Evolutionary conservation across 1,284 basidiomycete genomes (phyloP).

Genomic region (Leccinum pallidistipes): DNA sequence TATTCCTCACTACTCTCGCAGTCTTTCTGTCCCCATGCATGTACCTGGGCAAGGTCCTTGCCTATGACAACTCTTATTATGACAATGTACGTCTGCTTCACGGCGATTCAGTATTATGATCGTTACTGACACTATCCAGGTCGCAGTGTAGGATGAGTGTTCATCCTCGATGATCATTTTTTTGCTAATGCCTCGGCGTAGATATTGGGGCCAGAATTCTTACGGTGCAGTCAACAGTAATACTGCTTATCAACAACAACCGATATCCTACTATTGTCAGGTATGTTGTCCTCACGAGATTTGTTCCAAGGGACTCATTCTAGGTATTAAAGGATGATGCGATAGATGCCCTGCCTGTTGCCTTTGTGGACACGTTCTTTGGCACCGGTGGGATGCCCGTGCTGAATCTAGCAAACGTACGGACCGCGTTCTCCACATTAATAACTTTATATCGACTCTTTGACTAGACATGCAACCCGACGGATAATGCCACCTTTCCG

Average conservation of each 20-base stretch:
- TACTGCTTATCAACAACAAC: constrained; percentile 26
- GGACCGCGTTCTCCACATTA: constrained; percentile 8
- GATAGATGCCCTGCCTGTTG: constrained; percentile 50
- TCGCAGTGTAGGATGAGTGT: constrained; percentile 47
- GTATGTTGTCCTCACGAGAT: constrained; percentile 6
- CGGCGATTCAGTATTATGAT: not conserved
- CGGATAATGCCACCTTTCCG: constrained; percentile 47
- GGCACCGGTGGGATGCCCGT: constrained; percentile 55
- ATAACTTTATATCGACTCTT: not conserved
- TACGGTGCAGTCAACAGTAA: constrained; percentile 19
- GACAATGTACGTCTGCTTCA: constrained; percentile 52
- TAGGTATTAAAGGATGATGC: constrained; percentile 30
- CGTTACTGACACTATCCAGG: constrained; percentile 32
- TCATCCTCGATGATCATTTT: constrained; percentile 1
- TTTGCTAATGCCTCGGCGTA: constrained; percentile 10
- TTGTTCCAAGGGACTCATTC: constrained; percentile 43
- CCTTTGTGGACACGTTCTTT: constrained; percentile 61
- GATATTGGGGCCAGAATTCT: constrained; percentile 36
- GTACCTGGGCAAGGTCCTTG: constrained; percentile 27
- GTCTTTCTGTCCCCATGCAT: constrained; percentile 11
- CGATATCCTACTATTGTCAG: constrained; percentile 31
- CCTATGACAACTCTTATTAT: constrained; percentile 55
- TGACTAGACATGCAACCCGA: constrained; percentile 43
- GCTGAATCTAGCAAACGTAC: constrained; percentile 62
- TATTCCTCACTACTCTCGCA: not conserved